phyloP scores from a whole-genome alignment of 1,139 yeast genomes.

The Taiozyma onychis region DNA sequence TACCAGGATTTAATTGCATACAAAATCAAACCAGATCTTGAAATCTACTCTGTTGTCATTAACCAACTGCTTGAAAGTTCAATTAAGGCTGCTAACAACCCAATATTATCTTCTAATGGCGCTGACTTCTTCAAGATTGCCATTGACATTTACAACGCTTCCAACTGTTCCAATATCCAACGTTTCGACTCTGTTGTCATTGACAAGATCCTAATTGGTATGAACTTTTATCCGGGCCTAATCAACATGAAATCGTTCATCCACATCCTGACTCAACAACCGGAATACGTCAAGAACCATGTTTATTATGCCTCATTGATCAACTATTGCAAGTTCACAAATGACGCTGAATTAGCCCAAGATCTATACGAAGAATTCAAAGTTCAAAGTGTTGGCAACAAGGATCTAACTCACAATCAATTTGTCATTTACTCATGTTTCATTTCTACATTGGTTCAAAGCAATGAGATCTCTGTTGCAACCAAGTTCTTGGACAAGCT shows the following conservation, averaged over 20 bases:
- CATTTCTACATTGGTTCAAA: conserved; percentile 45
- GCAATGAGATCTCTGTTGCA: conserved; percentile 44
- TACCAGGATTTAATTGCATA: conserved; percentile 58
- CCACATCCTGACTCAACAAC: conserved; percentile 19
- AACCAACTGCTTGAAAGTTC: conserved; percentile 47
- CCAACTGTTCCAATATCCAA: conserved; percentile 30
- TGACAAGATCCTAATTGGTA: conserved; percentile 28
- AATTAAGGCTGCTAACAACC: conserved; percentile 30
- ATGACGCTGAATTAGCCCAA: conserved; percentile 27
- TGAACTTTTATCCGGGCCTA: conserved; percentile 31
- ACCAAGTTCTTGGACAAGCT: conserved; percentile 48
- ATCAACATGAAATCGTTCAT: conserved; percentile 22
- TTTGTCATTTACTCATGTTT: conserved; percentile 44
- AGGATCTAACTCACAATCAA: conserved; percentile 28
- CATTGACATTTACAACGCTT: conserved; percentile 51
- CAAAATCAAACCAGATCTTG: conserved; percentile 46
- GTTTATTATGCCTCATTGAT: conserved; percentile 29
- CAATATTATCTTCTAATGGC: conserved; percentile 39
- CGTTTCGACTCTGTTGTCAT: conserved; percentile 26
- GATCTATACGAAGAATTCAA: conserved; percentile 30
- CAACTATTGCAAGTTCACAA: conserved; percentile 28
- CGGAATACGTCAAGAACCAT: conserved; percentile 25
- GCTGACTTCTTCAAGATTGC: conserved; percentile 60
- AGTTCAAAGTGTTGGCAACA: conserved; percentile 14
- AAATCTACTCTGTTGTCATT: conserved; percentile 50